Percentiles rank a stretch among this genome's conserved stretches.
Conservation (phyloP, 495 filamentous ascomycete genomes). For the Pseudotulostoma volvatum region DNA sequence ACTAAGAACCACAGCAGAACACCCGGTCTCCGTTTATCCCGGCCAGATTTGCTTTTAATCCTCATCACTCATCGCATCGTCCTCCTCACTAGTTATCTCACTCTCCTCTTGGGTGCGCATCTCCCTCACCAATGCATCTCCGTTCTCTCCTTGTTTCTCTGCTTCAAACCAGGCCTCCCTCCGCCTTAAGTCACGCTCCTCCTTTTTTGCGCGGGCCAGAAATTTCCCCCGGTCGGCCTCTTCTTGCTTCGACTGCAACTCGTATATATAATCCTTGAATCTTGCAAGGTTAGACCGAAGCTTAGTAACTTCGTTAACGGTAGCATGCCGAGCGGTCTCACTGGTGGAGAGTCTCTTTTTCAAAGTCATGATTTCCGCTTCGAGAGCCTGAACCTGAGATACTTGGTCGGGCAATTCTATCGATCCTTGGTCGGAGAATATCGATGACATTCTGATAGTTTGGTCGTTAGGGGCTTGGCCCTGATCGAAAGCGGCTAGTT, state of each 20-base stretch:
- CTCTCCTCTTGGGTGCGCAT: constrained; percentile 21
- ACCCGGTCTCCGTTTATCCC: too few relatives aligned
- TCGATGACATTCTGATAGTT: constrained; percentile 2
- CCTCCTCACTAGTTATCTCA: constrained; percentile 22
- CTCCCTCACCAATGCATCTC: constrained; percentile 21
- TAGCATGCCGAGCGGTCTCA: constrained; percentile 22
- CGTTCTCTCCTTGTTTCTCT: constrained; percentile 30
- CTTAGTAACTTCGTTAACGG: constrained; percentile 22
- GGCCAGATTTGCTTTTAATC: too few relatives aligned
- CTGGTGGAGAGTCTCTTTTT: constrained; percentile 25
- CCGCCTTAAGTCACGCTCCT: constrained; percentile 21
- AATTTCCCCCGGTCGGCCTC: constrained; percentile 20
- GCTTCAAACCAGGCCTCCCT: constrained; percentile 31
- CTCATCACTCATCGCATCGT: too few relatives aligned
- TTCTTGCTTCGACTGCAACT: constrained; percentile 26
- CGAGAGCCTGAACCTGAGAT: constrained; percentile 18
- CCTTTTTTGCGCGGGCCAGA: constrained; percentile 24
- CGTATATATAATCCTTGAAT: constrained; percentile 27
- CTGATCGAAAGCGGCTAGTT: constrained; percentile 25
- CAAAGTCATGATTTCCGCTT: constrained; percentile 21
- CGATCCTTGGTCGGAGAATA: background rate
- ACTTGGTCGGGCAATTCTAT: constrained; percentile 10
- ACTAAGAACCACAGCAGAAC: too few relatives aligned
- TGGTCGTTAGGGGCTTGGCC: constrained; percentile 10
- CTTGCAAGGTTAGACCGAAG: constrained; percentile 22